Evolutionary conservation across 2,329 filamentous ascomycete genomes (phyloP).

Genomic region (Diaporthe sp.): DNA sequence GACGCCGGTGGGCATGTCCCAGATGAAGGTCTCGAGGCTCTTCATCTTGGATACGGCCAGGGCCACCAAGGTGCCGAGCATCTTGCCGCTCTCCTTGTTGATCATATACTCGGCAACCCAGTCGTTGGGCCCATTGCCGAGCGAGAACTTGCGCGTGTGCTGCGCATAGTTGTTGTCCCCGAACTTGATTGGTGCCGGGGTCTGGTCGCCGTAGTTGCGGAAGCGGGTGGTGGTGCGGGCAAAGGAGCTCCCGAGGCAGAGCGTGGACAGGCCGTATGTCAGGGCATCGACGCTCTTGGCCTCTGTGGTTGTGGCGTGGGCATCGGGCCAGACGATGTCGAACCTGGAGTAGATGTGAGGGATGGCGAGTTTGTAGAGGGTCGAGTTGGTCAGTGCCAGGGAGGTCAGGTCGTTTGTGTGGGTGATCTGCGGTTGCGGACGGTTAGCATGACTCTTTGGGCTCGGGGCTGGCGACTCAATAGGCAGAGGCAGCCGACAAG

Average conservation of each 20-base stretch:
- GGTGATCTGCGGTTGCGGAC: conserved; percentile 67
- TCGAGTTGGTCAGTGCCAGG: conserved; percentile 82
- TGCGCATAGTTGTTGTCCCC: conserved; percentile 78
- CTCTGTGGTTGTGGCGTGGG: conserved; percentile 71
- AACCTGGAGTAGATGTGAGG: conserved; percentile 88
- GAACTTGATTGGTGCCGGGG: conserved; percentile 46
- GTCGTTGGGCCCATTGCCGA: conserved; percentile 83
- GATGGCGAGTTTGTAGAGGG: conserved; percentile 79
- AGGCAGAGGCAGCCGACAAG: conserved; percentile 14
- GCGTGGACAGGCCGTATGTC: conserved; percentile 83
- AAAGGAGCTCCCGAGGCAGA: conserved; percentile 75
- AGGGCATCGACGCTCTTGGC: conserved; percentile 83
- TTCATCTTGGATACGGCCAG: conserved; percentile 85
- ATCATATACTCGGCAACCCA: conserved; percentile 88
- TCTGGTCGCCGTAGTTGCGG: conserved; percentile 43
- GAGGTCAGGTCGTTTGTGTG: conserved; percentile 86
- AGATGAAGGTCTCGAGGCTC: conserved; percentile 84
- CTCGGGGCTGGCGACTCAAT: conserved; percentile 5
- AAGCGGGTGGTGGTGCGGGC: conserved; percentile 54
- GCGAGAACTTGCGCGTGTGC: conserved; percentile 84
- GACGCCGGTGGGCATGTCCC: conserved; percentile 92
- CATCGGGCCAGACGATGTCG: conserved; percentile 90
- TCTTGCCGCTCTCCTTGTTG: conserved; percentile 86
- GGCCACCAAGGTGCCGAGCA: conserved; percentile 87
- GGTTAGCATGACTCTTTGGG: conserved; percentile 15